Conservation (phyloP, 2,329 filamentous ascomycete species). For the Hymenoscyphus repandus region DNA sequence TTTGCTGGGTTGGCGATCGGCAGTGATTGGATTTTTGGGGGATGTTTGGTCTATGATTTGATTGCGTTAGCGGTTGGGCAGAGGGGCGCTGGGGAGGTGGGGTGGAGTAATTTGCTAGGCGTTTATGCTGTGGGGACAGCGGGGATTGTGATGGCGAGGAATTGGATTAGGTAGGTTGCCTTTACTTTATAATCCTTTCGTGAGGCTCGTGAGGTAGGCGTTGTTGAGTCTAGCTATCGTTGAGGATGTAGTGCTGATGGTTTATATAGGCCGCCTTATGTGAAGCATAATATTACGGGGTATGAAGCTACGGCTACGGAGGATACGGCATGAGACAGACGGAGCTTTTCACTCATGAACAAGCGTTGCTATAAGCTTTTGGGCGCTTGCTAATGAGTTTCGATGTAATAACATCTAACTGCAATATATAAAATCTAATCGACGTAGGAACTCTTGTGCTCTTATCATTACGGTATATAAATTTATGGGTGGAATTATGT, state of each 20-base stretch:
- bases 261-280: constrained; percentile 1
- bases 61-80: constrained; percentile 50
- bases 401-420: no score
- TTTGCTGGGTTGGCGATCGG: constrained; percentile 43
- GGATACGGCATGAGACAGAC: not conserved
- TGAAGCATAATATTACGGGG: not conserved
- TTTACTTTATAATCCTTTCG: not conserved
- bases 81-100: constrained; percentile 35
- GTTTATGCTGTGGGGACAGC: constrained; percentile 47
- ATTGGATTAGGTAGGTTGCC: constrained; percentile 44
- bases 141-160: constrained; percentile 47
- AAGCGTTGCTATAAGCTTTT: no score
- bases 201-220: not conserved
- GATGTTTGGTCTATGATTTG: constrained; percentile 54
- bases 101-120: constrained; percentile 47
- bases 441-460: no score
- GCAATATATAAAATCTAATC: no score
- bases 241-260: not conserved
- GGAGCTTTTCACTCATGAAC: no score
- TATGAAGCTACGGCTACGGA: not conserved
- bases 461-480: no score
- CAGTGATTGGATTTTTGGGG: constrained; percentile 57
- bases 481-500: no score
- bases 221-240: not conserved
- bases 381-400: no score